Evolutionary conservation across 2,329 filamentous ascomycete genomes (phyloP).

Genomic region (Eurotiales sp.): DNA sequence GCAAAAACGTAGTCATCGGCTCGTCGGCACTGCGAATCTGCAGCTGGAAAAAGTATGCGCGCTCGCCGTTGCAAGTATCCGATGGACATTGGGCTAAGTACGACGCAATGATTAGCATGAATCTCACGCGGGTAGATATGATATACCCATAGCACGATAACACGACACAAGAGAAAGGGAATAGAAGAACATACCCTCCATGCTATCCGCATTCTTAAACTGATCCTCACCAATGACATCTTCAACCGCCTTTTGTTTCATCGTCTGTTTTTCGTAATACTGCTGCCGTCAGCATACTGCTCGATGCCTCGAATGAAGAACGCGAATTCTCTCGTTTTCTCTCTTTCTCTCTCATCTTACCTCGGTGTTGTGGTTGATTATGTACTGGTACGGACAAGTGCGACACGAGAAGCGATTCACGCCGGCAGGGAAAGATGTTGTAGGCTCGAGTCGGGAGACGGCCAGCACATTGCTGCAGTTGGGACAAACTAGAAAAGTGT

Average conservation of each 20-base stretch:
- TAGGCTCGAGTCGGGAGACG: slow-evolving; percentile 39
- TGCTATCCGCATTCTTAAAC: slow-evolving; percentile 90
- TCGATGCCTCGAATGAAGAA: not conserved
- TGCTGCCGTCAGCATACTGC: slow-evolving; percentile 24
- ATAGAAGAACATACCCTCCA: slow-evolving; percentile 48
- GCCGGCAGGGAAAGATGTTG: slow-evolving; percentile 37
- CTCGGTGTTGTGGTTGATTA: slow-evolving; percentile 67
- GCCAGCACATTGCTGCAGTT: slow-evolving; percentile 49
- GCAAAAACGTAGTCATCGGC: slow-evolving; percentile 96
- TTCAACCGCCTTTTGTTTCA: slow-evolving; percentile 82
- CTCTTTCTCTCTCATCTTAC: slow-evolving; percentile 3
- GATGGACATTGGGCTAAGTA: slow-evolving; percentile 73
- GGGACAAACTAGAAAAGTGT: slow-evolving; percentile 41
- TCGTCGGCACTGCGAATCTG: slow-evolving; percentile 98
- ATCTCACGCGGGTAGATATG: too few relatives aligned
- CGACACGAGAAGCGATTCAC: slow-evolving; percentile 89
- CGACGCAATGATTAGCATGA: not conserved
- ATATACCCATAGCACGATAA: too few relatives aligned
- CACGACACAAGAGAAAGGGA: slow-evolving; percentile 12
- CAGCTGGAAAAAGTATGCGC: slow-evolving; percentile 93
- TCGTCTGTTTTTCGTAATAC: slow-evolving; percentile 74
- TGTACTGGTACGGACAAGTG: slow-evolving; percentile 88
- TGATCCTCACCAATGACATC: slow-evolving; percentile 82
- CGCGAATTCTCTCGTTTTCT: too few relatives aligned
- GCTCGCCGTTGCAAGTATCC: slow-evolving; percentile 72